These are phyloP conservation scores for Eimeria sp. DNA, from an alignment of 169 alveolate genomes.

Conservation along the genomic window DNA sequence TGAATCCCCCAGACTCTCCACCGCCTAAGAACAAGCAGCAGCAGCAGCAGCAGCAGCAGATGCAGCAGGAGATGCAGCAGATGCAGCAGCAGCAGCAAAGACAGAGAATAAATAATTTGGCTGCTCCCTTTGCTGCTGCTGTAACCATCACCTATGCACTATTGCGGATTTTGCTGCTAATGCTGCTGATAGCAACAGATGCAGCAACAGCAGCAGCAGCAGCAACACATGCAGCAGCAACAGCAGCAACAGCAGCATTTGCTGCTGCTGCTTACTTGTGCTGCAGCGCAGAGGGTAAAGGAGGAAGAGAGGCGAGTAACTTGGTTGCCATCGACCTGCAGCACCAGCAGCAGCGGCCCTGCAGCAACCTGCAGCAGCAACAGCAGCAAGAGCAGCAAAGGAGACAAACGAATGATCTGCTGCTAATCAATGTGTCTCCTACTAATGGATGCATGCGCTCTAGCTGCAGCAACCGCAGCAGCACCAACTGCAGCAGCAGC, in stretches of 20 bases:
- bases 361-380: neutral
- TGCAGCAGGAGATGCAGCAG: neutral
- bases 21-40: conserved; percentile 9
- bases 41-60: conserved; percentile 1
- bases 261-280: conserved; percentile 38
- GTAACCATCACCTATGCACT: too few species aligned
- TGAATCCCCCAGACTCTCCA: conserved; percentile 27
- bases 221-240: neutral
- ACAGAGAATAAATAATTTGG: too few species aligned
- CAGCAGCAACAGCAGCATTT: neutral
- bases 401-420: neutral
- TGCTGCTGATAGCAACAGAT: neutral
- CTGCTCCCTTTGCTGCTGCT: neutral
- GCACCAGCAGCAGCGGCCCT: too few species aligned
- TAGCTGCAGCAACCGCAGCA: neutral
- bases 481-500: neutral
- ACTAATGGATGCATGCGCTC: too few species aligned
- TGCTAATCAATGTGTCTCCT: neutral
- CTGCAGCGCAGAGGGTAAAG: conserved; percentile 25
- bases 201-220: neutral
- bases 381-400: neutral
- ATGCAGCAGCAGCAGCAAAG: too few species aligned
- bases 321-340: neutral
- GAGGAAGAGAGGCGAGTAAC: neutral
- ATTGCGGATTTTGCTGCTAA: neutral